Evolutionary conservation across 495 filamentous ascomycete genomes (phyloP).

Genomic region (Aspergillus ellipticus): DNA sequence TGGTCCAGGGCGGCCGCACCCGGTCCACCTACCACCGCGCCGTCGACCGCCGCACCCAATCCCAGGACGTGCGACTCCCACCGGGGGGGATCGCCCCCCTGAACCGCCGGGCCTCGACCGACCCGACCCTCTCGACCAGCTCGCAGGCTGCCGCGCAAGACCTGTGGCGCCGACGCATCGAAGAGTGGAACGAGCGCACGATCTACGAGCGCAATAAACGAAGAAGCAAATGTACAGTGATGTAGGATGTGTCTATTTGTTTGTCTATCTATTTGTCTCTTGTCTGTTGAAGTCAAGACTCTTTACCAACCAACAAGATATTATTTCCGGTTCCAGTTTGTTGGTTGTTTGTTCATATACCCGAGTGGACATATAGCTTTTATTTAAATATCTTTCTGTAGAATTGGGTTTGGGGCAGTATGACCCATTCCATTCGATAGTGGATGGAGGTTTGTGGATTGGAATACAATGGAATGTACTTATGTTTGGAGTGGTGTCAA

Average conservation of each 20-base stretch:
- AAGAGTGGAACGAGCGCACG: slow-evolving; percentile 44
- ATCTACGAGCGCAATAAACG: slow-evolving; percentile 36
- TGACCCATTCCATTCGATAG: too few species aligned
- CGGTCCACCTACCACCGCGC: slow-evolving; percentile 1
- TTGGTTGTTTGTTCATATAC: slow-evolving; percentile 9
- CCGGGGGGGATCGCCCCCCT: slow-evolving; percentile 10
- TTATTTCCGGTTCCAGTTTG: too few species aligned
- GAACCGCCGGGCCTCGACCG: slow-evolving; percentile 36
- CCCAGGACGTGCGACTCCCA: slow-evolving; percentile 15
- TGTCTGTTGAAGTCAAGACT: too few species aligned
- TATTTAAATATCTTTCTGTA: neutral
- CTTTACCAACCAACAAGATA: too few species aligned
- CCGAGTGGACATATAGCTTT: neutral
- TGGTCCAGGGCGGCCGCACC: neutral
- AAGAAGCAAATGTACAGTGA: slow-evolving; percentile 37
- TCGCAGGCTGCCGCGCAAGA: slow-evolving; percentile 31
- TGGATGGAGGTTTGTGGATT: too few species aligned
- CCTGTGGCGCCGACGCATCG: slow-evolving; percentile 42
- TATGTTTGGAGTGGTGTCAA: too few species aligned
- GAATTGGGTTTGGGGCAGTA: neutral
- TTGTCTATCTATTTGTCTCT: too few species aligned
- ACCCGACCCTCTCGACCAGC: slow-evolving; percentile 29
- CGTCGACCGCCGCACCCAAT: slow-evolving; percentile 17
- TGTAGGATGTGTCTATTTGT: slow-evolving; percentile 22
- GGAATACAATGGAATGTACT: too few species aligned